These are phyloP conservation scores for Diaporthe sp. DNA, from an alignment of 2,329 filamentous ascomycete species.

Conservation along the genomic window DNA sequence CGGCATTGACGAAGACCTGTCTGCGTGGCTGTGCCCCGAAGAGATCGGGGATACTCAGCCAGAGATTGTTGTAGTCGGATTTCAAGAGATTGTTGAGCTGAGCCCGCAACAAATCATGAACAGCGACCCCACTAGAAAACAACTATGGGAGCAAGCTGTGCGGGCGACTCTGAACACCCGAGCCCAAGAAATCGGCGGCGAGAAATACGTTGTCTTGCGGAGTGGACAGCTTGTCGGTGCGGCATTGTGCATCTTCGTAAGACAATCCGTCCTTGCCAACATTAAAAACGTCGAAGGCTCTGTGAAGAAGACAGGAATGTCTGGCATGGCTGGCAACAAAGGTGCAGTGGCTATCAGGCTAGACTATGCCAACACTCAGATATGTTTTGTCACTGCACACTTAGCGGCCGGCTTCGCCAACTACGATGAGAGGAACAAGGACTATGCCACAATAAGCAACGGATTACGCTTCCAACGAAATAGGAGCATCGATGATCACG, in stretches of 20 bases:
- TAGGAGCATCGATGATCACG: constrained; percentile 91
- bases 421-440: constrained; percentile 94
- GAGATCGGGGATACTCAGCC: constrained; percentile 73
- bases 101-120: constrained; percentile 99
- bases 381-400: constrained; percentile 97
- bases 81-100: constrained; percentile 98
- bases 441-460: constrained; percentile 90
- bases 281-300: constrained; percentile 98
- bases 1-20: constrained; percentile 83
- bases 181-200: constrained; percentile 73
- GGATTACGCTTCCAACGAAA: constrained; percentile 94
- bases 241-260: constrained; percentile 92
- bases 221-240: constrained; percentile 96
- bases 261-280: constrained; percentile 78
- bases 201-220: constrained; percentile 89
- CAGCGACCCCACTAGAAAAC: constrained; percentile 88
- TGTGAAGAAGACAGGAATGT: constrained; percentile 94
- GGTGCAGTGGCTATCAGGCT: constrained; percentile 96
- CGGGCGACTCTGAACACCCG: constrained; percentile 81
- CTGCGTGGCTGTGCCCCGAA: constrained; percentile 85
- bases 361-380: constrained; percentile 91
- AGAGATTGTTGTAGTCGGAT: constrained; percentile 90
- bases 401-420: constrained; percentile 96
- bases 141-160: constrained; percentile 88
- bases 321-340: constrained; percentile 98